A percentile compares a stretch with the other conserved stretches of the same genome.
Conservation (phyloP, 2,329 filamentous ascomycete species). For the Emmonsiellopsis sp. region DNA sequence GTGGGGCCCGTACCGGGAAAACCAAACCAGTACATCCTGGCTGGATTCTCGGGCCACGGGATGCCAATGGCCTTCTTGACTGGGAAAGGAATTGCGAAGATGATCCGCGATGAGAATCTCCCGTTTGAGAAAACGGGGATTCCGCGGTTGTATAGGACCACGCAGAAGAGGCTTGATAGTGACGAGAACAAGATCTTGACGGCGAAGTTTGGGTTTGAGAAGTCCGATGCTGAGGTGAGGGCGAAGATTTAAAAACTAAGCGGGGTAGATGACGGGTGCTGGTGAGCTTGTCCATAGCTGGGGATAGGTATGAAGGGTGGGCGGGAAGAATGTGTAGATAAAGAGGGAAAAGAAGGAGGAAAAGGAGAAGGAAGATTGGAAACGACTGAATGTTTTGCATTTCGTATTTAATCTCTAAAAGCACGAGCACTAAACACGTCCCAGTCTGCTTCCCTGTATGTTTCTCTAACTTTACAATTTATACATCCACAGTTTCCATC, state of each 20-base stretch:
- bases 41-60: conserved; percentile 57
- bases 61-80: conserved; percentile 57
- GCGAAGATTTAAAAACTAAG: neutral
- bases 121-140: conserved; percentile 21
- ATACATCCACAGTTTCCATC: no score
- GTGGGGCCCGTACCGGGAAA: conserved; percentile 42
- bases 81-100: conserved; percentile 48
- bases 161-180: conserved; percentile 16
- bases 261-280: neutral
- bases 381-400: no score
- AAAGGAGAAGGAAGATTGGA: no score
- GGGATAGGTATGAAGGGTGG: no score
- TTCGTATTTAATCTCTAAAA: no score
- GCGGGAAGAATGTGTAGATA: no score
- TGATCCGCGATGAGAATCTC: conserved; percentile 34
- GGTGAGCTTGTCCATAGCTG: neutral
- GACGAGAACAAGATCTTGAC: conserved; percentile 14
- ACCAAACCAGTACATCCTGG: conserved; percentile 45
- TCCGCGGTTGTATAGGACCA: conserved; percentile 27
- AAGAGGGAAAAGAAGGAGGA: no score
- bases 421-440: no score
- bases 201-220: neutral
- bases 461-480: no score
- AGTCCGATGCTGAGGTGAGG: neutral
- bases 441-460: no score